phyloP scores from a whole-genome alignment of 495 filamentous ascomycete genomes.

The Haplographium delicatum region DNA sequence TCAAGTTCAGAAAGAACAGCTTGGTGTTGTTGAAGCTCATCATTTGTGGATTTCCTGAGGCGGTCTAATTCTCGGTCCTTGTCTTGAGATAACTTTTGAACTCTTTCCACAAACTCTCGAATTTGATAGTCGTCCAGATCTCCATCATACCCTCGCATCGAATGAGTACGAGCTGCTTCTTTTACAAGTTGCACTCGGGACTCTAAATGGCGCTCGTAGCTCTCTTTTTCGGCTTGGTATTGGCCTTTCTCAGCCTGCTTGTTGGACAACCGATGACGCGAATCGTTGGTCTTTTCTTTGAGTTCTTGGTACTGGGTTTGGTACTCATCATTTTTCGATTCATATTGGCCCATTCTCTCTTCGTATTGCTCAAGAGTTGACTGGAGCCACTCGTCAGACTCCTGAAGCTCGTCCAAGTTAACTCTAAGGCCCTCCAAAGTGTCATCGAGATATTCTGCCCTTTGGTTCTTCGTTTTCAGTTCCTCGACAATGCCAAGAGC shows the following conservation, averaged over 20 bases:
- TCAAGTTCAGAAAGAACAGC: constrained; percentile 62
- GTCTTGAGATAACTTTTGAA: constrained; percentile 68
- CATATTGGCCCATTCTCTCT: constrained; percentile 58
- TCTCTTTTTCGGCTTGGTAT: constrained; percentile 77
- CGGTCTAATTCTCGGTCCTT: constrained; percentile 72
- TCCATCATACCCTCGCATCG: constrained; percentile 76
- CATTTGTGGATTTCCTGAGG: constrained; percentile 63
- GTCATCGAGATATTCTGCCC: constrained; percentile 49
- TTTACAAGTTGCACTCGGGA: constrained; percentile 66
- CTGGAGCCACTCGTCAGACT: constrained; percentile 73
- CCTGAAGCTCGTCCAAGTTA: constrained; percentile 67
- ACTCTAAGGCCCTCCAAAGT: constrained; percentile 63
- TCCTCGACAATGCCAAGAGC: constrained; percentile 54
- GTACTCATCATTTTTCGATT: constrained; percentile 56
- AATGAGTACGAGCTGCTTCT: constrained; percentile 71
- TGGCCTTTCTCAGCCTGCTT: constrained; percentile 83
- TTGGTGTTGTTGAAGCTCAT: constrained; percentile 63
- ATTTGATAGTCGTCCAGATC: constrained; percentile 71
- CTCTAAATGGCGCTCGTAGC: constrained; percentile 73
- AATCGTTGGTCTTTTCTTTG: constrained; percentile 52
- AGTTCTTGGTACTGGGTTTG: constrained; percentile 59
- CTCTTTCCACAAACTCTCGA: constrained; percentile 67
- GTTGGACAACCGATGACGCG: constrained; percentile 50
- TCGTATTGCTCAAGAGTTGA: constrained; percentile 78
- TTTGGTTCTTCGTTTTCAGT: constrained; percentile 68